phyloP scores from a whole-genome alignment of 345 rosid species.

The Nasturtium officinale region DNA sequence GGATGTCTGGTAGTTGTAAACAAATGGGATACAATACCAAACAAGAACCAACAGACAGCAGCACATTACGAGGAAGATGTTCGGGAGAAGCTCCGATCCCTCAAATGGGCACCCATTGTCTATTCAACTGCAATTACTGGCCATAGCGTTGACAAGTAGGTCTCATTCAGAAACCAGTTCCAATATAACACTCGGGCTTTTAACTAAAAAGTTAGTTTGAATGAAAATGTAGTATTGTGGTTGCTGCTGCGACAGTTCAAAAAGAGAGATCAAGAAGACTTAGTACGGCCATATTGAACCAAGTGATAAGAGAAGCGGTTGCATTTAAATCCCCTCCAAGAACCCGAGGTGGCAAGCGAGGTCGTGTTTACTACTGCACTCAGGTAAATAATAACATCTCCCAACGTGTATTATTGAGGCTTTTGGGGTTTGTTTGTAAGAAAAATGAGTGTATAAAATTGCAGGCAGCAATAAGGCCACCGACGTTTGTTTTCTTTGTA shows the following conservation, averaged over 20 bases:
- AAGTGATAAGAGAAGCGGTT: constrained; percentile 80
- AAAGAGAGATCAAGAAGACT: constrained; percentile 94
- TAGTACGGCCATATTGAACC: constrained; percentile 78
- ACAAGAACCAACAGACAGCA: constrained; percentile 82
- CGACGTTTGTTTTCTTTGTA: constrained; percentile 93
- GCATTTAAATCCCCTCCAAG: constrained; percentile 95
- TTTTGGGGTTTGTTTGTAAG: neutral
- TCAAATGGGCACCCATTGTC: constrained; percentile 94
- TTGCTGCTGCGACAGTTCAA: constrained; percentile 75
- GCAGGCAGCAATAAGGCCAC: constrained; percentile 98
- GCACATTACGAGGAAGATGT: constrained; percentile 84
- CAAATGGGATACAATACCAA: constrained; percentile 97
- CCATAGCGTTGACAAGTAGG: constrained; percentile 84
- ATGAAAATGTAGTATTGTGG: constrained; percentile 62
- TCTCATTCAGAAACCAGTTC: constrained; percentile 22
- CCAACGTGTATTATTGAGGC: neutral
- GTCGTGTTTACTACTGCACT: constrained; percentile 88
- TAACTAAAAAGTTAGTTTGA: neutral
- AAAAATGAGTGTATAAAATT: constrained; percentile 16
- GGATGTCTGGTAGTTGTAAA: constrained; percentile 95
- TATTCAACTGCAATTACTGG: constrained; percentile 91
- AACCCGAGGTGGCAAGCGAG: constrained; percentile 88
- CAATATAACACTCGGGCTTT: neutral
- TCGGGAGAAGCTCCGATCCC: constrained; percentile 82
- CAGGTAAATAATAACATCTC: constrained; percentile 55